Conservation (phyloP, 139 green algal species). For the Astrephomene gubernaculifera region DNA sequence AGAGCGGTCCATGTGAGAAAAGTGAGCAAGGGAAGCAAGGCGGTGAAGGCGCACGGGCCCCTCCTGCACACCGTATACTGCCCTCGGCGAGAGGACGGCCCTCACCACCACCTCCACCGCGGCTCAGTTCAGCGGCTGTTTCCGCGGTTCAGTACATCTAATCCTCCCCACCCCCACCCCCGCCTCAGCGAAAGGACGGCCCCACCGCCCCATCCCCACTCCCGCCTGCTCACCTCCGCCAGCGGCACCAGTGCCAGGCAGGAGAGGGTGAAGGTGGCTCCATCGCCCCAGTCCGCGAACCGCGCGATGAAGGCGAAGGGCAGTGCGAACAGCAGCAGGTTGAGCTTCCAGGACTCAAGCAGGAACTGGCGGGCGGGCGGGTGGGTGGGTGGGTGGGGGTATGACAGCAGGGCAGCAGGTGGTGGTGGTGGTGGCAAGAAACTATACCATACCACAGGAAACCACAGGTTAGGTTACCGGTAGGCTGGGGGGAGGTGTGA, state of each 20-base stretch:
- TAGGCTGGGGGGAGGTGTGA: background rate
- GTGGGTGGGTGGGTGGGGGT: background rate
- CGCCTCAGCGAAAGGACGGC: too few relatives aligned
- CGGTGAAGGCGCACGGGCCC: too few relatives aligned
- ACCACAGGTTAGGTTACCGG: too few relatives aligned
- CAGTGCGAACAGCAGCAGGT: slow-evolving; percentile 62
- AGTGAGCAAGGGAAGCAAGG: too few relatives aligned
- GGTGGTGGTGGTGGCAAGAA: background rate
- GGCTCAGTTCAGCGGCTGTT: too few relatives aligned
- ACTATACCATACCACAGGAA: too few relatives aligned
- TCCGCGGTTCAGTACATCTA: too few relatives aligned
- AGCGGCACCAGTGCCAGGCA: slow-evolving; percentile 66
- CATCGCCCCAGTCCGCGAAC: slow-evolving; percentile 51
- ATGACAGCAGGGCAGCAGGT: background rate
- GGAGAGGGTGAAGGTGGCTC: slow-evolving; percentile 58
- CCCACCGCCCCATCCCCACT: background rate
- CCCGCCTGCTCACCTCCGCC: slow-evolving; percentile 60
- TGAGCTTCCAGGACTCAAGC: slow-evolving; percentile 61
- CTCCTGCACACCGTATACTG: too few relatives aligned
- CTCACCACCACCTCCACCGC: too few relatives aligned
- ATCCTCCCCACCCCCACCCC: too few relatives aligned
- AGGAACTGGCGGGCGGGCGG: slow-evolving; percentile 52
- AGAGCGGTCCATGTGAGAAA: too few relatives aligned
- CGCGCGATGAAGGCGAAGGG: slow-evolving; percentile 59
- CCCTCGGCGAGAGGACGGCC: too few relatives aligned